Evolutionary conservation across 305 asterid genomes (phyloP), one percentile per base, ranked within the genome.

Genomic region (Salvia sclarea): DNA sequence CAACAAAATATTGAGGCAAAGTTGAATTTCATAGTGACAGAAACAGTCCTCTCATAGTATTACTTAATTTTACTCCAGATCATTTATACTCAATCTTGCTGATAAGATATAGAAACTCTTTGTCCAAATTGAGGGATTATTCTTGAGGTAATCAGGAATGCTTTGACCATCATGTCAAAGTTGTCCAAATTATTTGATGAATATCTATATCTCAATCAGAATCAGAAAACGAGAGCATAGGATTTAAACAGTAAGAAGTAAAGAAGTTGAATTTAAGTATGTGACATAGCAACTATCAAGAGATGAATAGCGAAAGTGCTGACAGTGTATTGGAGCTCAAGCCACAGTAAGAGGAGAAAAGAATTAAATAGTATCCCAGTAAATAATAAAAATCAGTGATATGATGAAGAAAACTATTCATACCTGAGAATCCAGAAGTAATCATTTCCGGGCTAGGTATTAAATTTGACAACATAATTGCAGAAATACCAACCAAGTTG

Each of bases 331-430:
- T 61, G 6, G 9, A 37, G 35, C 58, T 47, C 49, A 41, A 33
- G 8, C 5, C 54, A 16, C 2, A 38, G n/a, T 40, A 16, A 57
- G 55, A 43, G 35, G 48, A 49, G 50, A 65, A 33, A 37, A 47
- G 10, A 48, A n/a, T 57, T 43, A 40, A 37, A 17, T 25, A 37
- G 5, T 18, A 56, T 22, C 14, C n/a, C 13, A 21, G 13, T 18
- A 13, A 21, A 37, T 56, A 66, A 56, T 21, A 48, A 54, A 31
- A 65, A 72, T 35, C 9, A n/a, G 55, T 25, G 11, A 30, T 24
- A 14, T 13, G 56, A 14, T 13, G 56, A 50, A 22, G 33, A 38
- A 33, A 45, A 33, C 48, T 41, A 6, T 7, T 43, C 18, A 12
- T 12, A 56, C 64, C 58, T 52, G 63, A 14, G 11, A 6, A 6